Conservation (phyloP, 768 basidiomycete genomes). For the Kwoniella sp. region DNA sequence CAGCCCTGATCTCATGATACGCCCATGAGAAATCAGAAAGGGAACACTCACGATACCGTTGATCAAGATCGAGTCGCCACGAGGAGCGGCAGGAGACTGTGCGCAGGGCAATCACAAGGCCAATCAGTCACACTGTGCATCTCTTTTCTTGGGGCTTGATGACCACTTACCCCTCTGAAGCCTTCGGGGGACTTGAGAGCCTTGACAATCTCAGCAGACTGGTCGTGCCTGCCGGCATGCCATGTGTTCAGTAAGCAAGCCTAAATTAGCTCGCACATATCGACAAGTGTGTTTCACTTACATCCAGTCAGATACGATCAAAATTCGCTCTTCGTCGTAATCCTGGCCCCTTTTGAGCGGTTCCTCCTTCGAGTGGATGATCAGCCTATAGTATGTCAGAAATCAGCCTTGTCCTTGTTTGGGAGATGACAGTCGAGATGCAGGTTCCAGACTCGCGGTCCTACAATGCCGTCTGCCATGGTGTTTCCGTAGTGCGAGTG, state of each 20-base stretch:
- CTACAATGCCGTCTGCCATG: conserved; percentile 40
- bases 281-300: neutral
- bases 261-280: neutral
- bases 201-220: conserved; percentile 22
- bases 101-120: neutral
- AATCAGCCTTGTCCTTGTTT: neutral
- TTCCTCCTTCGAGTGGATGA: conserved; percentile 36
- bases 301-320: conserved; percentile 32
- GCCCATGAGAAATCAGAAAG: neutral
- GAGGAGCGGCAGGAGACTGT: conserved; percentile 26
- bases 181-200: conserved; percentile 23
- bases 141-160: neutral
- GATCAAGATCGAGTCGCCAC: conserved; percentile 33
- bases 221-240: conserved; percentile 17
- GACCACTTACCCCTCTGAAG: conserved; percentile 29
- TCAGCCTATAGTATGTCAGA: conserved; percentile 17
- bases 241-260: neutral
- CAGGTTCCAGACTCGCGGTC: conserved; percentile 22
- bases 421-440: neutral
- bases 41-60: conserved; percentile 33
- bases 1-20: neutral
- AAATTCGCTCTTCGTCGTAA: conserved; percentile 43
- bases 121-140: no score
- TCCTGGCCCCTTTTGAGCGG: conserved; percentile 40
- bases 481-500: conserved; percentile 42